Conservation (phyloP, 106 monocot genomes). For the Phalaenopsis equestris region DNA sequence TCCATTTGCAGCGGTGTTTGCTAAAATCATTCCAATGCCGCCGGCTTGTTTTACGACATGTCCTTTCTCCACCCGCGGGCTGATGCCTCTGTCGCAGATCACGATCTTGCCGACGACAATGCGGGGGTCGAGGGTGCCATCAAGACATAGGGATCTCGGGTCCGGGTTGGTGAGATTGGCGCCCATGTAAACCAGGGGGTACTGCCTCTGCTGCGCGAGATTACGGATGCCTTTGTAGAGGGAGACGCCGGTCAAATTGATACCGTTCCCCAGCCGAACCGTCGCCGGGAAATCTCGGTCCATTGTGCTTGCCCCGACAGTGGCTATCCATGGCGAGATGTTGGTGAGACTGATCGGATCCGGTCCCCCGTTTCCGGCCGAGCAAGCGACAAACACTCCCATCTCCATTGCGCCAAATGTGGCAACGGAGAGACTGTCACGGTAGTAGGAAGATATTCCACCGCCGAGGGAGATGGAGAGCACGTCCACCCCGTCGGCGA, state of each 20-base stretch:
- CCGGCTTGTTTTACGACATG: conserved; percentile 81
- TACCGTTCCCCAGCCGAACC: conserved; percentile 44
- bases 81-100: conserved; percentile 79
- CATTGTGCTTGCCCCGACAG: conserved; percentile 79
- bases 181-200: conserved; percentile 59
- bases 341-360: conserved; percentile 71
- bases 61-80: conserved; percentile 75
- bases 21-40: conserved; percentile 74
- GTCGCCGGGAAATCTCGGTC: conserved; percentile 74
- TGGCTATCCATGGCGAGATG: conserved; percentile 79
- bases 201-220: conserved; percentile 34
- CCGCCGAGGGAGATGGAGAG: conserved; percentile 93
- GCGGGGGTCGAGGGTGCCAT: conserved; percentile 57
- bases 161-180: conserved; percentile 38
- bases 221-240: conserved; percentile 56
- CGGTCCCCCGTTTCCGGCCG: conserved; percentile 81
- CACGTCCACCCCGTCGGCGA: conserved; percentile 79
- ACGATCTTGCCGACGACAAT: conserved; percentile 74
- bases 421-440: conserved; percentile 64
- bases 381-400: conserved; percentile 85
- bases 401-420: conserved; percentile 78
- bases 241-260: conserved; percentile 53
- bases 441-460: conserved; percentile 59
- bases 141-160: conserved; percentile 64
- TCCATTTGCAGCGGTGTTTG: conserved; percentile 66